Conservation (phyloP, 1,139 yeast genomes). For the Candida sp. region DNA sequence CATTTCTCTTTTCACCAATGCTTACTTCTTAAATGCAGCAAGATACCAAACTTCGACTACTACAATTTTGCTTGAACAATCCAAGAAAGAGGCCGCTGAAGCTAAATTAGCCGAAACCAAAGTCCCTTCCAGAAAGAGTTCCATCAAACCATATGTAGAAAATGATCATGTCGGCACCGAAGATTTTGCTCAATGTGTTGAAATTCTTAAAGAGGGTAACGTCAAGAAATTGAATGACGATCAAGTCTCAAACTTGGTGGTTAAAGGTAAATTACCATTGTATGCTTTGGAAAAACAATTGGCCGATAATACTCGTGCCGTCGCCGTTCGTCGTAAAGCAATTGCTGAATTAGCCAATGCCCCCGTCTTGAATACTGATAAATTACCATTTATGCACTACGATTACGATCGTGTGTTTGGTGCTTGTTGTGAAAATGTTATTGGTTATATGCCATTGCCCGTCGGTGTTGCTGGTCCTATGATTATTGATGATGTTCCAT, state of each 20-base stretch:
- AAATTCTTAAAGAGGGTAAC: slow-evolving; percentile 67
- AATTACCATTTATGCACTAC: slow-evolving; percentile 77
- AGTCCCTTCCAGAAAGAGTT: slow-evolving; percentile 6
- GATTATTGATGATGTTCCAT: slow-evolving; percentile 80
- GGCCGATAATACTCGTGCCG: slow-evolving; percentile 87
- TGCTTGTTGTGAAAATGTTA: slow-evolving; percentile 98
- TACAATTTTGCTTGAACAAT: slow-evolving; percentile 38
- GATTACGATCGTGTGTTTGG: slow-evolving; percentile 97
- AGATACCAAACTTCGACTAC: slow-evolving; percentile 52
- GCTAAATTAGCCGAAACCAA: slow-evolving; percentile 8
- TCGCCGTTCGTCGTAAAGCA: slow-evolving; percentile 85
- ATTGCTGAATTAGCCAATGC: slow-evolving; percentile 82
- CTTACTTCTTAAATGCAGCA: slow-evolving; percentile 77
- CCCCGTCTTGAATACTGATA: slow-evolving; percentile 68
- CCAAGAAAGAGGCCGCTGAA: slow-evolving; percentile 4
- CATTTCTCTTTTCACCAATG: slow-evolving; percentile 75
- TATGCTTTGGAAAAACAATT: slow-evolving; percentile 94
- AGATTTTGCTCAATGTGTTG: slow-evolving; percentile 57
- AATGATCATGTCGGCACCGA: slow-evolving; percentile 6
- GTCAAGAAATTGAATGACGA: slow-evolving; percentile 63
- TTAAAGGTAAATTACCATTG: slow-evolving; percentile 78
- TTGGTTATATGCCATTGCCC: slow-evolving; percentile 94
- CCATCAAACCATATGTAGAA: slow-evolving; percentile 5
- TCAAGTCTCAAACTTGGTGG: slow-evolving; percentile 71
- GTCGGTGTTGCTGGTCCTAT: slow-evolving; percentile 98